A percentile compares a stretch with the other conserved stretches of the same genome.
Conservation (phyloP, 768 basidiomycete genomes). For the Tylopilus intermedius region DNA sequence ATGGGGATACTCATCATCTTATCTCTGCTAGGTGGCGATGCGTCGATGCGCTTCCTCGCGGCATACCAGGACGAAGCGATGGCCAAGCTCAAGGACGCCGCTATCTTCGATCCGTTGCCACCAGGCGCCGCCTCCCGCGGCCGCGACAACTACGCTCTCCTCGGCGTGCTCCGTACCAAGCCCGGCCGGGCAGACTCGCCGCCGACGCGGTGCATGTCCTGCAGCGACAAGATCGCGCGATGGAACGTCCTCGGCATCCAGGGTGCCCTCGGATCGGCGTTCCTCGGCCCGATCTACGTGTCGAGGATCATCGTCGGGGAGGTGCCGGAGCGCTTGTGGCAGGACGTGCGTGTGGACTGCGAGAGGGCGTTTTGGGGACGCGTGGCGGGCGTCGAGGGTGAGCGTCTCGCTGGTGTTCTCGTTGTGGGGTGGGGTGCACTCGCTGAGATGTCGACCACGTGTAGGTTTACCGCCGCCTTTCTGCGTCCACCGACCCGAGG, state of each 20-base stretch:
- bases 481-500: slow-evolving; percentile 41
- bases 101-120: slow-evolving; percentile 32
- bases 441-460: neutral
- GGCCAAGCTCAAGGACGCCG: slow-evolving; percentile 61
- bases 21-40: slow-evolving; percentile 68
- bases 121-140: slow-evolving; percentile 56
- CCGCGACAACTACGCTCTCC: slow-evolving; percentile 68
- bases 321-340: slow-evolving; percentile 40
- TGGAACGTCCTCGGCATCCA: slow-evolving; percentile 86
- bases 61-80: slow-evolving; percentile 67
- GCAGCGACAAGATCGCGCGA: slow-evolving; percentile 88
- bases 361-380: slow-evolving; percentile 61
- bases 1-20: slow-evolving; percentile 12
- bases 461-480: slow-evolving; percentile 49
- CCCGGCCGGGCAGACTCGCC: slow-evolving; percentile 90
- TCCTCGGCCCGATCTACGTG: slow-evolving; percentile 62
- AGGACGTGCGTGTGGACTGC: slow-evolving; percentile 54
- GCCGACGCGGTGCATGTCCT: slow-evolving; percentile 81
- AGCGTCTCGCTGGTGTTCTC: neutral
- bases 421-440: neutral
- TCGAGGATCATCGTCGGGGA: slow-evolving; percentile 67
- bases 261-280: slow-evolving; percentile 63
- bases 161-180: slow-evolving; percentile 84
- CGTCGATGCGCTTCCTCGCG: slow-evolving; percentile 77
- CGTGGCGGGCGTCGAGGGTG: slow-evolving; percentile 43